Evolutionary conservation across 2,329 filamentous ascomycete genomes (phyloP), one percentile per base, ranked within the genome.

Genomic region (Scortechinia acanthostroma): DNA sequence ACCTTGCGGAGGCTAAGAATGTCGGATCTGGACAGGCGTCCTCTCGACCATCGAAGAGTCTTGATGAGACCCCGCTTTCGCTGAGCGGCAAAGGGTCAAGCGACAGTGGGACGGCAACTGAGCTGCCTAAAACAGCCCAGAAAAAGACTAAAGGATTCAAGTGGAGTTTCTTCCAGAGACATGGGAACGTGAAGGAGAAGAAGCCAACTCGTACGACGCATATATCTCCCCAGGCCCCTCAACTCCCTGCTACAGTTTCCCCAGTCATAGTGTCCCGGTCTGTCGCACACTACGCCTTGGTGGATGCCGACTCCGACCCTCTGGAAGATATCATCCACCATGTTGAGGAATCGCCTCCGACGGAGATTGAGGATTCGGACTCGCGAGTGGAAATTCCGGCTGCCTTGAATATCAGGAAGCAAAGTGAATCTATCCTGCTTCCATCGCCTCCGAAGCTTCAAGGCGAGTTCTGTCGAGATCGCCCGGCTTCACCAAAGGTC

Each of bases 201-300:
- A 19, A 40, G 10, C 17, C 35, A 6, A 40, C 35, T 40, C 6
- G 13, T 40, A 19, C 17, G 14, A 10, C 35, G 6, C 10, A 10
- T 30, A 10, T n/a, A 30, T n/a, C 10, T 30, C 10, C 25, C 25
- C 10, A 30, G 25, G 25, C 25, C 10, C 25, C 25, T 30, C 35
- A 19, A 19, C 35, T 40, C 17, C 35, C 10, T 6, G 35, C 35
- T 15, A 58, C 64, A 20, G 58, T 71, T 17, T 58, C 66, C 21
- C 54, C 60, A 3, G 51, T 61, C 19, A 52, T 59, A 4, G 55
- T 57, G 14, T 61, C 60, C 23, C 64, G 73, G 17, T 66, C 70
- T 16, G 60, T 77, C 44, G 71, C 77, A 5, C 77, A 80, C 51
- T 83, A 82, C 52, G 77, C 75, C 3, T 59, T 81, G 49, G 60